These are phyloP conservation scores for Coriolopsis trogii DNA, from an alignment of 1,284 basidiomycete species.

Conservation along the genomic window DNA sequence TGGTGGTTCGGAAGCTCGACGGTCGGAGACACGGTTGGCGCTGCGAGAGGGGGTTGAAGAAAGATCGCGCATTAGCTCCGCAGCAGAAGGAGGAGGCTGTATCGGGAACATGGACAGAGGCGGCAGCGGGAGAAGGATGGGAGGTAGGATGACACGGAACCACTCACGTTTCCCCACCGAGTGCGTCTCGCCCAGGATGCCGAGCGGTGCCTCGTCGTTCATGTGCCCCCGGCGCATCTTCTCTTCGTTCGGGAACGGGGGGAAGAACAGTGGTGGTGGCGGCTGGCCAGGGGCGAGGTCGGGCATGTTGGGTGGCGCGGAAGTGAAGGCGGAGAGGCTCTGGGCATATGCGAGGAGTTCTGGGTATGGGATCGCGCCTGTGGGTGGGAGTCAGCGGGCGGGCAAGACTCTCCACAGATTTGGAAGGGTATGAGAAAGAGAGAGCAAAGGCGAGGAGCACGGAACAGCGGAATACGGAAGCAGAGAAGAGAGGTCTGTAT, in stretches of 20 bases:
- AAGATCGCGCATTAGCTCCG: slow-evolving; percentile 6
- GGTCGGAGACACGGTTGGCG: slow-evolving; percentile 60
- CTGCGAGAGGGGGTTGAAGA: slow-evolving; percentile 33
- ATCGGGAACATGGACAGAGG: not conserved
- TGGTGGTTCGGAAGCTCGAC: slow-evolving; percentile 50
- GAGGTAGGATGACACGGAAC: slow-evolving; percentile 2
- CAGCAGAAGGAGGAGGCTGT: not conserved
- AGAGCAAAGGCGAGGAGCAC: not conserved
- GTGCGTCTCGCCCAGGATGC: slow-evolving; percentile 75
- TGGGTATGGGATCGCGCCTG: slow-evolving; percentile 77
- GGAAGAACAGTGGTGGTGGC: slow-evolving; percentile 77
- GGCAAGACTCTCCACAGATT: not conserved
- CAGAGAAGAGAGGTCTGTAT: not conserved
- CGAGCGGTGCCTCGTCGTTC: slow-evolving; percentile 77
- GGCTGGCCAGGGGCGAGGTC: slow-evolving; percentile 70
- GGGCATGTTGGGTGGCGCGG: slow-evolving; percentile 83
- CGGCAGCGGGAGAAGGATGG: slow-evolving; percentile 8
- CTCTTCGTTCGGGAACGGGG: slow-evolving; percentile 85
- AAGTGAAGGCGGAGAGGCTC: slow-evolving; percentile 79
- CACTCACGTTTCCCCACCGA: slow-evolving; percentile 71
- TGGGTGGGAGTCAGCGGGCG: not conserved
- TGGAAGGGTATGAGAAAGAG: not conserved
- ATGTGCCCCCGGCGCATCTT: slow-evolving; percentile 81
- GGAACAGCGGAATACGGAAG: not conserved
- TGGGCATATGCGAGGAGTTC: slow-evolving; percentile 81